Evolutionary conservation across 1,139 yeast species (phyloP).

Genomic region (Geotrichum histeridarum): DNA sequence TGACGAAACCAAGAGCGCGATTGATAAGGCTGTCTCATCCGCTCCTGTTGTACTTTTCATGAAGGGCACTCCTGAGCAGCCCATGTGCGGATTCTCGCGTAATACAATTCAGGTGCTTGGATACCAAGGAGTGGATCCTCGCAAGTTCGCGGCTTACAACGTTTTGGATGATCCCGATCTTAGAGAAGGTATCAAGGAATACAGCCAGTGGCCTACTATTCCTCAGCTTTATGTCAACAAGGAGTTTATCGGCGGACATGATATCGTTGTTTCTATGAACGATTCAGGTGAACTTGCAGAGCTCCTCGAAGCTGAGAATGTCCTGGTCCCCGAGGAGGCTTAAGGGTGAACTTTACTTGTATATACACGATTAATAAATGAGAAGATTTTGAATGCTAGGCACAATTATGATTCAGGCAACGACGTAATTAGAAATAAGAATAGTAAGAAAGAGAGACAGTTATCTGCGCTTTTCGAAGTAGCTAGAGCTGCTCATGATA

Average conservation of each 20-base stretch:
- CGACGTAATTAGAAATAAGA: not conserved
- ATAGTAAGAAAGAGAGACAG: not conserved
- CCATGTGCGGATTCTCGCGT: slow-evolving; percentile 96
- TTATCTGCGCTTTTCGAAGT: slow-evolving; percentile 47
- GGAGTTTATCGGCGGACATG: slow-evolving; percentile 97
- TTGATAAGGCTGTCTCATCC: slow-evolving; percentile 58
- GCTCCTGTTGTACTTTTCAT: slow-evolving; percentile 89
- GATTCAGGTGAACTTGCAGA: slow-evolving; percentile 87
- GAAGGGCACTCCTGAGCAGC: slow-evolving; percentile 83
- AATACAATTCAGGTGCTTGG: slow-evolving; percentile 92
- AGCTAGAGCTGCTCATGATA: slow-evolving; percentile 63
- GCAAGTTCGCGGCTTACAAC: slow-evolving; percentile 92
- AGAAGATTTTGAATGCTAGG: not conserved
- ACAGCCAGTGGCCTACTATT: slow-evolving; percentile 90
- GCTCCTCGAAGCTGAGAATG: slow-evolving; percentile 70
- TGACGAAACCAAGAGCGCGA: slow-evolving; percentile 70
- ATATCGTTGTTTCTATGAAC: slow-evolving; percentile 87
- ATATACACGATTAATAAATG: slow-evolving; percentile 1
- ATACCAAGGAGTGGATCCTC: slow-evolving; percentile 95
- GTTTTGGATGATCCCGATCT: slow-evolving; percentile 92
- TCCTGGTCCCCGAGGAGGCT: slow-evolving; percentile 67
- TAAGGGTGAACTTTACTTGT: not conserved
- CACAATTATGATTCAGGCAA: not conserved
- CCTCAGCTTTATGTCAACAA: slow-evolving; percentile 55
- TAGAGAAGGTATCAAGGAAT: slow-evolving; percentile 90